Percentiles rank a stretch among this genome's conserved stretches.
These are phyloP conservation scores for Arthrobotrys musiformis DNA, from an alignment of 2,329 filamentous ascomycete genomes.

Conservation along the genomic window DNA sequence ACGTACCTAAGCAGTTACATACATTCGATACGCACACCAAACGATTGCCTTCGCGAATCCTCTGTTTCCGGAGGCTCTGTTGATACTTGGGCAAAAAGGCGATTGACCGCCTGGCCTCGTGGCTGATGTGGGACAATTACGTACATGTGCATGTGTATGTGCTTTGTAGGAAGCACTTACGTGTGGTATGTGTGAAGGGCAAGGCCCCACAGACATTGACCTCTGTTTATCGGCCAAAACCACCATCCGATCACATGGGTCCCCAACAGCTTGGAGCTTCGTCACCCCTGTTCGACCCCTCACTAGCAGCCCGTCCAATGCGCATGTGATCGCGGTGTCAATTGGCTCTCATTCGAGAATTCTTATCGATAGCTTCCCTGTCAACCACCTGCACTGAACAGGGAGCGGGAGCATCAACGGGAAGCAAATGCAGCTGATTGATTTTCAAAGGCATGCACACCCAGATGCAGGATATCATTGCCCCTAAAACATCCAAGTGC, in stretches of 20 bases:
- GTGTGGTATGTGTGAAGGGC: background rate
- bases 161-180: background rate
- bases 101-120: conserved; percentile 37
- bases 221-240: background rate
- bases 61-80: conserved; percentile 36
- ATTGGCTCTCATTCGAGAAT: background rate
- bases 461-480: conserved; percentile 15
- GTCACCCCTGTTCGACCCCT: conserved; percentile 11
- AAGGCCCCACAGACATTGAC: background rate
- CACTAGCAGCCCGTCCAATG: background rate
- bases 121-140: conserved; percentile 55
- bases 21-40: background rate
- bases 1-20: background rate
- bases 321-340: conserved; percentile 33
- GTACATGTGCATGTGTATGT: conserved; percentile 40
- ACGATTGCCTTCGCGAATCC: background rate
- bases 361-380: conserved; percentile 38
- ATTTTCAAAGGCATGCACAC: conserved; percentile 8
- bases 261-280: background rate
- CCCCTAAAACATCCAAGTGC: background rate
- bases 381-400: background rate
- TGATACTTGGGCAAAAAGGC: background rate
- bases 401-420: conserved; percentile 44
- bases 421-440: conserved; percentile 39
- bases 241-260: conserved; percentile 20